phyloP scores from a whole-genome alignment of 371 early-diverging fungal genomes.

The Encephalitozoon romaleae region DNA sequence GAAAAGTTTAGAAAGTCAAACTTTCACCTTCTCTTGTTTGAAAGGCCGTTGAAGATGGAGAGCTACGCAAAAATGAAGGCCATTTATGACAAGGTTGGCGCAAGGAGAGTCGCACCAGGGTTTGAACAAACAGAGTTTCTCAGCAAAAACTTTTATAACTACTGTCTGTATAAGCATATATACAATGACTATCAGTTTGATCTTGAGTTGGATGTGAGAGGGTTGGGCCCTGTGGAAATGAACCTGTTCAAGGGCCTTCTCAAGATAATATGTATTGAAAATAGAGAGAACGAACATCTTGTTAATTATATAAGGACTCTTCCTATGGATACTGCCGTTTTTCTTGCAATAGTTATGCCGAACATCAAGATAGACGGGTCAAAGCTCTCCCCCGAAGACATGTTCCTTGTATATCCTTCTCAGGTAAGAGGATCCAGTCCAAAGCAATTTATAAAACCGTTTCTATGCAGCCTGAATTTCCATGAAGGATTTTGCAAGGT shows the following conservation, averaged over 20 bases:
- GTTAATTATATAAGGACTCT: neutral
- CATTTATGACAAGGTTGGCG: neutral
- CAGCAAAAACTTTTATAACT: constrained; percentile 11
- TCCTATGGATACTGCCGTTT: neutral
- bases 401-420: neutral
- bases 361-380: neutral
- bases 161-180: constrained; percentile 9
- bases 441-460: neutral
- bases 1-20: constrained; percentile 4
- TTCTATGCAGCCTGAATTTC: neutral
- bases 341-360: neutral
- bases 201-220: neutral
- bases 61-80: constrained; percentile 6
- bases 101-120: neutral
- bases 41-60: neutral
- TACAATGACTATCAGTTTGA: neutral
- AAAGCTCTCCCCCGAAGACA: neutral
- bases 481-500: neutral
- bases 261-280: neutral
- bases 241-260: neutral
- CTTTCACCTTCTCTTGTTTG: neutral
- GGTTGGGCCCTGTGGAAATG: neutral
- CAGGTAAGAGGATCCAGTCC: neutral
- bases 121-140: neutral
- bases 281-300: neutral